These are phyloP conservation scores for Elsinoe ampelina DNA, from an alignment of 2,329 filamentous ascomycete species.

Conservation along the genomic window DNA sequence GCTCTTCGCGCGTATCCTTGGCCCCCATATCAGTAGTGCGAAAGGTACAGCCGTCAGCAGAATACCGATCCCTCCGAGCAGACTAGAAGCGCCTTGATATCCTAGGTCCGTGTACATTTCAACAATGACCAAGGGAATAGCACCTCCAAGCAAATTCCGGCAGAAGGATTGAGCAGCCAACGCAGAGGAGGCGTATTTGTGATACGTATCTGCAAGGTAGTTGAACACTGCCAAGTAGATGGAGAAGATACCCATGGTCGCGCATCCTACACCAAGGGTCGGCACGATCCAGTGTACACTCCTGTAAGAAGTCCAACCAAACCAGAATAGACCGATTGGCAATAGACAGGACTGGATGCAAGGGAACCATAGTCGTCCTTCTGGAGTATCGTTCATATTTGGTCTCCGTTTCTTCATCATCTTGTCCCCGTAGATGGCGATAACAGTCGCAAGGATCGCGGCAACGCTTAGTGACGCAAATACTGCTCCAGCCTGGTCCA, in stretches of 20 bases:
- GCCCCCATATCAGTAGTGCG: slow-evolving; percentile 71
- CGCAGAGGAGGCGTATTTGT: slow-evolving; percentile 74
- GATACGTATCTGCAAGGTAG: slow-evolving; percentile 82
- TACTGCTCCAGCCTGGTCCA: slow-evolving; percentile 58
- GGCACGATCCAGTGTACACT: slow-evolving; percentile 64
- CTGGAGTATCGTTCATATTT: slow-evolving; percentile 47
- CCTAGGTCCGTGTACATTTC: slow-evolving; percentile 66
- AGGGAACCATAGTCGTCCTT: slow-evolving; percentile 73
- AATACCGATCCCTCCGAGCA: slow-evolving; percentile 63
- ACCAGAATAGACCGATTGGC: slow-evolving; percentile 72
- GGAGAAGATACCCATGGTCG: slow-evolving; percentile 77
- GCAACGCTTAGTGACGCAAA: slow-evolving; percentile 66
- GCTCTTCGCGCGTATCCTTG: slow-evolving; percentile 63
- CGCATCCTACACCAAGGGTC: slow-evolving; percentile 58
- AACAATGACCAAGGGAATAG: slow-evolving; percentile 68
- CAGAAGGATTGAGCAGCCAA: slow-evolving; percentile 80
- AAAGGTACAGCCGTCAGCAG: slow-evolving; percentile 73
- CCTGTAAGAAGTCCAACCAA: slow-evolving; percentile 59
- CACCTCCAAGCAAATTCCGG: slow-evolving; percentile 71
- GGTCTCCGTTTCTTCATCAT: slow-evolving; percentile 19
- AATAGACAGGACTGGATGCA: slow-evolving; percentile 68
- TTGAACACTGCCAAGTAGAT: slow-evolving; percentile 88
- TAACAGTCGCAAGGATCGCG: slow-evolving; percentile 53
- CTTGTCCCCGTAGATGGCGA: slow-evolving; percentile 46
- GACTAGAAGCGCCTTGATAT: slow-evolving; percentile 58